A percentile compares a stretch with the other conserved stretches of the same genome.
Evolutionary conservation across 139 green algal genomes (phyloP).

Genomic region (Gonium pectorale): DNA sequence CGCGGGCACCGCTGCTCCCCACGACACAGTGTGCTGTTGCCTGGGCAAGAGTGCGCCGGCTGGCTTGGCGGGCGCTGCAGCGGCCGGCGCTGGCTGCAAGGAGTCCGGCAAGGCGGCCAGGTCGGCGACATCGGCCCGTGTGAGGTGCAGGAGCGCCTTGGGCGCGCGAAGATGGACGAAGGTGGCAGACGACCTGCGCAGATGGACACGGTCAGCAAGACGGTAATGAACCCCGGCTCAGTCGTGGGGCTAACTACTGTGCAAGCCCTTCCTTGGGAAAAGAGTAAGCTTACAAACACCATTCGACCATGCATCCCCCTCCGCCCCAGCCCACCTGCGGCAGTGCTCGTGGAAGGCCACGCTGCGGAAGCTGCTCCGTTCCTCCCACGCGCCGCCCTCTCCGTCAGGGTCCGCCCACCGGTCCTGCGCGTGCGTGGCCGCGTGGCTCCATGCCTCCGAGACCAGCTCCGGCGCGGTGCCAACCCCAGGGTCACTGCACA

Average conservation of each 20-base stretch:
- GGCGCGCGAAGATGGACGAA: slow-evolving; percentile 38
- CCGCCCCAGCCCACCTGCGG: slow-evolving; percentile 36
- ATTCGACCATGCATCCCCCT: too few species aligned
- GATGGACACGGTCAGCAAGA: too few species aligned
- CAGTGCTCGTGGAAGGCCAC: slow-evolving; percentile 43
- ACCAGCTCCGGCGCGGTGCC: slow-evolving; percentile 22
- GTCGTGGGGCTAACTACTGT: too few species aligned
- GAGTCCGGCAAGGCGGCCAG: not conserved
- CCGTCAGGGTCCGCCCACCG: slow-evolving; percentile 42
- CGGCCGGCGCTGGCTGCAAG: slow-evolving; percentile 6
- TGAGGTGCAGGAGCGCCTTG: slow-evolving; percentile 8
- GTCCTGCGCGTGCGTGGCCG: slow-evolving; percentile 1
- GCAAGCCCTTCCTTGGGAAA: too few species aligned
- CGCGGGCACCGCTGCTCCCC: not conserved
- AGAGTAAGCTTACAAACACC: too few species aligned
- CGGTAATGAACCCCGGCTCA: too few species aligned
- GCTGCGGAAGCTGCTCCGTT: slow-evolving; percentile 44
- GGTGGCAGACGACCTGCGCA: slow-evolving; percentile 20
- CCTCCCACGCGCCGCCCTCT: slow-evolving; percentile 43
- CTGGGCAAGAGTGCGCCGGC: not conserved
- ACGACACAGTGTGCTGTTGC: not conserved
- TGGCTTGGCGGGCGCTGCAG: not conserved
- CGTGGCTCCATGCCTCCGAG: slow-evolving; percentile 28
- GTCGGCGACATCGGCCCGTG: slow-evolving; percentile 11
- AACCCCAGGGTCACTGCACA: slow-evolving; percentile 16